Percentiles rank a stretch among this genome's conserved stretches.
Evolutionary conservation across 2,329 filamentous ascomycete species (phyloP).

Genomic region (Pseudogymnoascus sp.): DNA sequence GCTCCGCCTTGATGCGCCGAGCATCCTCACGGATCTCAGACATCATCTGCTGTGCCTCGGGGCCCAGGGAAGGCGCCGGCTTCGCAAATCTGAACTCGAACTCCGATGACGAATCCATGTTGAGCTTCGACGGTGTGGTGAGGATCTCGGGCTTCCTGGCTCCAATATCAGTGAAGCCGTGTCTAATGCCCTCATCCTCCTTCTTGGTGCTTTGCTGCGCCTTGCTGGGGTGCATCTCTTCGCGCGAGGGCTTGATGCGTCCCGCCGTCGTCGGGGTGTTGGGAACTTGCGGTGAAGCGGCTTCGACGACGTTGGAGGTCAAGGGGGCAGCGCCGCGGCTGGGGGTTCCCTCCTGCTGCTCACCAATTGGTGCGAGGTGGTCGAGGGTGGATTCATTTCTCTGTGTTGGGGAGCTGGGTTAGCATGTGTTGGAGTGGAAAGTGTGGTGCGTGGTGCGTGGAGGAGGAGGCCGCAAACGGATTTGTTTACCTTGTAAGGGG

Average conservation of each 20-base stretch:
- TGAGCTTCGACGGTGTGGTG: constrained; percentile 54
- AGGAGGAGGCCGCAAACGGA: not conserved
- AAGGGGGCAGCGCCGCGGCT: constrained; percentile 13
- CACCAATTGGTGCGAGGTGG: constrained; percentile 23
- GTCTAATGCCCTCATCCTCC: constrained; percentile 68
- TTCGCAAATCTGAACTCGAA: constrained; percentile 59
- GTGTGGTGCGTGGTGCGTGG: not conserved
- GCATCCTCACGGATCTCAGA: constrained; percentile 65
- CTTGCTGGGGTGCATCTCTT: constrained; percentile 89
- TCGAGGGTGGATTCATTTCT: constrained; percentile 6
- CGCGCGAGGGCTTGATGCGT: constrained; percentile 52
- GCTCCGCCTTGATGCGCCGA: constrained; percentile 58
- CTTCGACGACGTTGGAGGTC: constrained; percentile 18
- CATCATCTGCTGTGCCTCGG: constrained; percentile 53
- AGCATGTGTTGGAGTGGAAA: not conserved
- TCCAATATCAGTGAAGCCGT: constrained; percentile 70
- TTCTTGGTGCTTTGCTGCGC: constrained; percentile 67
- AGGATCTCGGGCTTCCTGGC: constrained; percentile 28
- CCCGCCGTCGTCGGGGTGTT: constrained; percentile 56
- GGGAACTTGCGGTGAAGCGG: constrained; percentile 22
- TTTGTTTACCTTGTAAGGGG: constrained; percentile 25
- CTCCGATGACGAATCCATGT: constrained; percentile 42
- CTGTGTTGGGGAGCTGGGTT: constrained; percentile 10
- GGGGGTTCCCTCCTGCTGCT: constrained; percentile 24
- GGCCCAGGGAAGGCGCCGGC: constrained; percentile 49